Evolutionary conservation across 2,329 filamentous ascomycete genomes (phyloP), one percentile per base, ranked within the genome.

Genomic region (Polychaeton citri): DNA sequence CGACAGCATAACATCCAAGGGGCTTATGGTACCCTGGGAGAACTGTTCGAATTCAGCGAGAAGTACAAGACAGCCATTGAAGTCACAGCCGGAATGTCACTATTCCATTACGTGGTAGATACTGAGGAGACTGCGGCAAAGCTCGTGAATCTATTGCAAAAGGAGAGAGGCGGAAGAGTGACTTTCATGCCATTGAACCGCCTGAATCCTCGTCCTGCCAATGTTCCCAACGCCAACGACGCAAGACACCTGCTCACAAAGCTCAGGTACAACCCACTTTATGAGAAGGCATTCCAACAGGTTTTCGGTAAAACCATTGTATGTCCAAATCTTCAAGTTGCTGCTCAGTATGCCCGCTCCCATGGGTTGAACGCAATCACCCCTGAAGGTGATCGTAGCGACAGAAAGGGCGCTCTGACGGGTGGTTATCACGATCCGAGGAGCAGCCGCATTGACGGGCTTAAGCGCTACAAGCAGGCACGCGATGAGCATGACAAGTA

Each of bases 31-130:
- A 93, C 87, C 0, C 62, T 98, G 24, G 87, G 88, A 4, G 92
- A 98, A 56, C 72, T 98, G n/a, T 76, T 96, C 49, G 76, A 86
- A 37, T 85, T 94, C 33, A 75, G 70, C 39, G 85, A 94, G 36
- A 73, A 76, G 36, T 96, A 94, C 60, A 77, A 86, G 41, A 76
- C 87, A 8, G 85, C 90, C 2, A 81, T 92, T 7, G 90, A 98
- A 60, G 85, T 93, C 48, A 90, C 87, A 35, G 90, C 88, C 2
- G 90, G 90, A 13, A 79, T 79, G 43, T 93, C 85, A 55, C 69
- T 98, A 6, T 98, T 98, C 62, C 85, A 98, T 59, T 94, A 94
- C 46, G 78, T 98, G 8, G 88, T 96, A 30, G 88, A 98, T 56
- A 88, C 81, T 34, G 85, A 92, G 41, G 76, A 81, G 28, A 95